Evolutionary conservation across 192 early-diverging fungal species (phyloP), one percentile per base, ranked within the genome.

Genomic region (Gamsiella multidivaricata): DNA sequence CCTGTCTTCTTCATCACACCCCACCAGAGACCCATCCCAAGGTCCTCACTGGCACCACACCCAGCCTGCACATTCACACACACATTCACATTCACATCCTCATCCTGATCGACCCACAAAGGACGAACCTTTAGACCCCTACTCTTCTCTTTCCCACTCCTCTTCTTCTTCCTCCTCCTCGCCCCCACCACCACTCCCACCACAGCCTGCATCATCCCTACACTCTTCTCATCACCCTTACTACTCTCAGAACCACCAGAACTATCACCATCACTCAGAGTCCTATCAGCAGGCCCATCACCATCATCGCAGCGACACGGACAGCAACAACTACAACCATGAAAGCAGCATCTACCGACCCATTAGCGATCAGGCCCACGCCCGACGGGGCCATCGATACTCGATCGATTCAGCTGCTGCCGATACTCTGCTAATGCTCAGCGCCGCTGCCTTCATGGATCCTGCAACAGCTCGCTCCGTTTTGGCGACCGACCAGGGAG

Each of bases 371-470:
- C 50, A 54, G 31, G 7, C 22, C 47, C 39, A 55, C 31, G 68
- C 54, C n/a, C 54, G 47, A 15, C 34, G 54, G 5, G 67, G 70
- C 34, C 65, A 64, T 42, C 60, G 74, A 15, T 34, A 69, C 43
- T 68, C 74, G 11, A 68, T 54, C 6, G 74, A 68, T 34, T 63
- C 65, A 50, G 74, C 74, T 5, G 74, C 74, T 61, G 72, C 68
- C 58, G 78, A 80, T 43, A 75, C 70, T 18, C 46, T 83, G 55
- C 54, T 81, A 54, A 63, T 80, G 54, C 68, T 59, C 47, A 64
- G 70, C 56, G 59, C 71, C 37, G 69, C 67, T 36, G 79, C 69
- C 10, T 72, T 80, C 47, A 71, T 80, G 73, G 72, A 70, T 37
- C 57, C 66, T 18, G 57, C 45, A 36, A 37, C 47, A 53, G 63